These are phyloP conservation scores for Austroboletus niveus DNA, from an alignment of 1,284 basidiomycete genomes.

Conservation along the genomic window DNA sequence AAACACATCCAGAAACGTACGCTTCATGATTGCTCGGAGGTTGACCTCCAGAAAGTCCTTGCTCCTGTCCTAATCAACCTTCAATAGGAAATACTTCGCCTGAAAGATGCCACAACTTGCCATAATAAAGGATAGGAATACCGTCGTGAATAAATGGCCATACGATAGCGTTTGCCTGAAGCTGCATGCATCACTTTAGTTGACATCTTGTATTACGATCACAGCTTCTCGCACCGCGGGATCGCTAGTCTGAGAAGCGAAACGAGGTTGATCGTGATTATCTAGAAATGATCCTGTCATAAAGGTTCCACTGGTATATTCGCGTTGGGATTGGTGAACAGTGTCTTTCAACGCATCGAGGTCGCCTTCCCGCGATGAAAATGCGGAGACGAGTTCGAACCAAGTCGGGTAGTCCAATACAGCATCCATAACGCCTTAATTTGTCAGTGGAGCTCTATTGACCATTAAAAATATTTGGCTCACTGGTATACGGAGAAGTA, in stretches of 20 bases:
- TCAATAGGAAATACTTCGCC: neutral
- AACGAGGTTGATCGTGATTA: constrained; percentile 77
- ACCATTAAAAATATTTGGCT: constrained; percentile 9
- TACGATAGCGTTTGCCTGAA: constrained; percentile 47
- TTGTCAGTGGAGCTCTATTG: neutral
- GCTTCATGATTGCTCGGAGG: constrained; percentile 65
- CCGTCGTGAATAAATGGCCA: constrained; percentile 56
- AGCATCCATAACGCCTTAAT: constrained; percentile 43
- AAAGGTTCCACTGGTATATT: constrained; percentile 48
- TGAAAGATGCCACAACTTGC: constrained; percentile 22
- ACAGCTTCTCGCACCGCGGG: constrained; percentile 38
- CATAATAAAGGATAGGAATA: constrained; percentile 71
- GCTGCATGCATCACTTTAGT: constrained; percentile 28
- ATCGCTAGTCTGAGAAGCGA: constrained; percentile 52
- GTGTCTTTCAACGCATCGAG: constrained; percentile 51
- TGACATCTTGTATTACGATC: constrained; percentile 20
- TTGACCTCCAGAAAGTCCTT: constrained; percentile 52
- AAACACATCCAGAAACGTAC: constrained; percentile 21
- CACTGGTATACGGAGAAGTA: constrained; percentile 39
- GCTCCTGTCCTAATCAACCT: constrained; percentile 48
- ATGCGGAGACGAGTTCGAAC: constrained; percentile 58
- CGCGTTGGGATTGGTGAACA: constrained; percentile 42
- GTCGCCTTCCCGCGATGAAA: constrained; percentile 50
- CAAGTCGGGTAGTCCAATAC: constrained; percentile 70
- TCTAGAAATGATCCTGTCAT: constrained; percentile 75